phyloP scores from a whole-genome alignment of 169 alveolate genomes.

The Perkinsus marinus region DNA sequence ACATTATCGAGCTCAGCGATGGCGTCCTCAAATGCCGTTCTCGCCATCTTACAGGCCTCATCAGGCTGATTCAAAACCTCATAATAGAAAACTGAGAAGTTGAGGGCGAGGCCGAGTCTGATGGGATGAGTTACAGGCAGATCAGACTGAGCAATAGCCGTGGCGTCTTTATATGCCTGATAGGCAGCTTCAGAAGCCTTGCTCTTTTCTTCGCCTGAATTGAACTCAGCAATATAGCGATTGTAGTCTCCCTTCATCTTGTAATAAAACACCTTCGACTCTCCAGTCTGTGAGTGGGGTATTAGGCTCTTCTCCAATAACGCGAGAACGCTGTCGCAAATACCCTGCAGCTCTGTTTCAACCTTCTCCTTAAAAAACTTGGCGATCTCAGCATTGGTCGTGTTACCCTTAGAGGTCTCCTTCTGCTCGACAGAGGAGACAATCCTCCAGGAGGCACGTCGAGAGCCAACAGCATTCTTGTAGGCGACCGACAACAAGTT shows the following conservation, averaged over 20 bases:
- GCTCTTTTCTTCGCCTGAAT: constrained; percentile 75
- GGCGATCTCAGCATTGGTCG: constrained; percentile 62
- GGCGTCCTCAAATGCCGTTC: constrained; percentile 75
- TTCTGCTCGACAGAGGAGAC: constrained; percentile 80
- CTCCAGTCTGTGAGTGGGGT: constrained; percentile 30
- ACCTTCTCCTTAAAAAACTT: constrained; percentile 68
- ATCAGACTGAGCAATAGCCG: constrained; percentile 73
- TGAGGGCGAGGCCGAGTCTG: constrained; percentile 82
- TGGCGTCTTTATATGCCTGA: constrained; percentile 83
- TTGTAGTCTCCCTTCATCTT: constrained; percentile 96
- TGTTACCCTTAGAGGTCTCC: constrained; percentile 74
- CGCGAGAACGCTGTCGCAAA: constrained; percentile 76
- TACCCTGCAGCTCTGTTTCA: constrained; percentile 80
- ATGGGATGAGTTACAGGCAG: constrained; percentile 83
- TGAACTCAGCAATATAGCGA: constrained; percentile 86
- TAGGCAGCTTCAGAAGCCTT: constrained; percentile 79
- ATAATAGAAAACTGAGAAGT: constrained; percentile 88
- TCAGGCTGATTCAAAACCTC: constrained; percentile 83
- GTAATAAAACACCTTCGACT: constrained; percentile 79
- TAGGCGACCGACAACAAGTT: constrained; percentile 87
- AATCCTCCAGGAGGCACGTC: constrained; percentile 95
- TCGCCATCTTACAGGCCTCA: constrained; percentile 89
- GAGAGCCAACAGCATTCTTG: constrained; percentile 96
- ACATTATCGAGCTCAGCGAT: constrained; percentile 65
- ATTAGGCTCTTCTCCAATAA: constrained; percentile 52